Base-by-base conservation (phyloP, 202 grass and related monocot genomes). In the Zizania palustris region DNA sequence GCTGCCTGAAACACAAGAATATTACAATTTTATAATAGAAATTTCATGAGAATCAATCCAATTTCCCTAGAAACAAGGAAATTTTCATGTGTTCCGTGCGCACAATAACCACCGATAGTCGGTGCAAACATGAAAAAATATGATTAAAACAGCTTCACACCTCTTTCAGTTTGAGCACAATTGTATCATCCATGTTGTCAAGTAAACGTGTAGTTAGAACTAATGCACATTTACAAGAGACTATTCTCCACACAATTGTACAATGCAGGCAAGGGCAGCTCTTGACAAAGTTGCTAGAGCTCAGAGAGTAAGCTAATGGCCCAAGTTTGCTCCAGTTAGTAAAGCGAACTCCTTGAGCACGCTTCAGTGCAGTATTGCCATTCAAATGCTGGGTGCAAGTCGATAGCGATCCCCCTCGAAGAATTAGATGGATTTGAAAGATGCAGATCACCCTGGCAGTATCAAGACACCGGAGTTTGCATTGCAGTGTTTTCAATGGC, bases 401-500 rank as follows among this genome's bases (percentile, higher is more conserved):
- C 28, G 4, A 78, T 12, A 63, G 42, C 16, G 35, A 11, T n/a
- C 12, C 20, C 16, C 19, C 51, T 82, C 60, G 2, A 59, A 48
- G 11, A 50, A 46, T 28, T 20, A 61, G 41, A 22, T 60, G 38
- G 69, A 40, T 10, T 20, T 1, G 11, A 28, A 78, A 65, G 20
- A 33, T 58, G 33, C 12, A 19, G 53, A 59, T 44, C 57, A 75
- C 3, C 40, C 1, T 58, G 33, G 57, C 49, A 49, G 37, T 49
- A 53, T 20, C 11, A 57, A 43, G 13, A 28, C 33, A 56, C 69
- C 65, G 41, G 19, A 75, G 71, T 67, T 76, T 57, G 58, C 56
- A 65, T 63, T 42, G 60, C 16, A 65, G 28, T 16, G 34, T 40
- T 13, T 15, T 98, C 71, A 98, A 81, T 95, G 91, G 60, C 96